Evolutionary conservation across 805 yeast species (phyloP), one percentile per base, ranked within the genome.

Genomic region (Starmera caribaea): DNA sequence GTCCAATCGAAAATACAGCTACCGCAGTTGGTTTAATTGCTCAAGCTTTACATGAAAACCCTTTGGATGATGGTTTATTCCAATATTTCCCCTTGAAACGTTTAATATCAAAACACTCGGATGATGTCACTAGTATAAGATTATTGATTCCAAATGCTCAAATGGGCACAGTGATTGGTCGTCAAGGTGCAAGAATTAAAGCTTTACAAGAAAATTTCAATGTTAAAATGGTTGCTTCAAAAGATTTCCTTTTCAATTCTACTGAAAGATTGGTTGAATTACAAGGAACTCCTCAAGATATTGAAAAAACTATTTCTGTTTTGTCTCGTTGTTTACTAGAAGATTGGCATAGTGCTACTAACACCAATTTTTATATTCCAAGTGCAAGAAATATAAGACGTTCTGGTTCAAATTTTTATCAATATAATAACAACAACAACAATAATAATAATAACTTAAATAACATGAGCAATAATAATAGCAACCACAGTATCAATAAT

Each of bases 101-200:
- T 51, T 65, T 78, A 53, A 66, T 74, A 54, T 67, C 74, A 38
- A 72, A 77, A 7, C 58, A 69, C 21, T 63, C 71, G 27, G 71
- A 70, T 34, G 77, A 75, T 24, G 68, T 73, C 37, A 69, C 74
- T 30, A 67, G 75, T 30, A 59, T 87, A 51, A 72, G 96, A 54
- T 66, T 88, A 35, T 66, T 88, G 45, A 70, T 87, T 43, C 87
- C 96, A 32, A 86, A 87, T 59, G 71, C 79, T 38, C 95, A 86
- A 57, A 79, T 87, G 76, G 95, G 96, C 32, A 79, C 94, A 8
- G 73, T 88, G 35, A 87, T 88, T 55, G 96, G 96, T 38, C 76
- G 82, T 42, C 83, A 75, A 44, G 96, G 96, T 39, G 64, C 69
- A 11, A 73, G 88, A 55, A 88, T 88, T 55, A 87, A 85, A 64